Conservation (phyloP, 805 yeast genomes). For the Kazachstania kunashirensis region DNA sequence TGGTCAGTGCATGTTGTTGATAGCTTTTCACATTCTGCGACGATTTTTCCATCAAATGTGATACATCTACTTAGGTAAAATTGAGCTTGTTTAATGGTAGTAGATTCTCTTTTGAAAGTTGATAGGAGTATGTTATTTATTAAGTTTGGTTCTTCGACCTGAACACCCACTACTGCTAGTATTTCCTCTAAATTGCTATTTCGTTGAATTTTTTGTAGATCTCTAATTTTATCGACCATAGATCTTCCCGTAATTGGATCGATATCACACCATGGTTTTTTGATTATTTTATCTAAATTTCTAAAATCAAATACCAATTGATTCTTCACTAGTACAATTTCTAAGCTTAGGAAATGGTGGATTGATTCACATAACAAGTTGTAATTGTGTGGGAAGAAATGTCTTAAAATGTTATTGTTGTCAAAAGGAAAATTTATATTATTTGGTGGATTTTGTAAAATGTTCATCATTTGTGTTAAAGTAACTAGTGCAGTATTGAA, state of each 20-base stretch:
- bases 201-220: conserved; percentile 41
- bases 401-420: conserved; percentile 38
- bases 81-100: conserved; percentile 32
- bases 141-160: conserved; percentile 25
- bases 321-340: conserved; percentile 49
- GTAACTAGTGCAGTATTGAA: conserved; percentile 14
- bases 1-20: conserved; percentile 64
- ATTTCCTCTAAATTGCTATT: conserved; percentile 32
- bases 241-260: conserved; percentile 39
- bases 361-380: conserved; percentile 22
- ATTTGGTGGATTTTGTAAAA: conserved; percentile 44
- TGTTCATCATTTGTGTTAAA: conserved; percentile 17
- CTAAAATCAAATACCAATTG: conserved; percentile 55
- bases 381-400: conserved; percentile 32
- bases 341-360: conserved; percentile 39
- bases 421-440: conserved; percentile 49
- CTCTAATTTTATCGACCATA: conserved; percentile 48
- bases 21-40: conserved; percentile 48
- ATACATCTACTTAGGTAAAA: conserved; percentile 54
- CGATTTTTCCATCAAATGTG: conserved; percentile 51
- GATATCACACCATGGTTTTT: conserved; percentile 54
- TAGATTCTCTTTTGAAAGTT: conserved; percentile 27
- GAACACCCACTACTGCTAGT: conserved; percentile 32
- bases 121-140: conserved; percentile 30
- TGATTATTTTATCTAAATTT: conserved; percentile 39